Conservation (phyloP, 805 yeast species). For the Lipomyces mesembrius region DNA sequence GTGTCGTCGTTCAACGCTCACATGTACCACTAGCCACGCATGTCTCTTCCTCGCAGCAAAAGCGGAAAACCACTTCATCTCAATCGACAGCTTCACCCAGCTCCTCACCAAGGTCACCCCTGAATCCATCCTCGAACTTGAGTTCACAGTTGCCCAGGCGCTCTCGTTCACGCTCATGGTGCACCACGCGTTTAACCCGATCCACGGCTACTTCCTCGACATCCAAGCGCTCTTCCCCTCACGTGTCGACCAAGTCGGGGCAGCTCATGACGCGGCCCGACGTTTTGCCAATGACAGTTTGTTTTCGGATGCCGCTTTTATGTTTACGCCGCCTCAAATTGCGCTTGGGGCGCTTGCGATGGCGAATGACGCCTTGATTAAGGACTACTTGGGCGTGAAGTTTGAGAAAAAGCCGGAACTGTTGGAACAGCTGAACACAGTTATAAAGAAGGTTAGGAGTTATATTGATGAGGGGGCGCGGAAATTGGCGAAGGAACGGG, state of each 20-base stretch:
- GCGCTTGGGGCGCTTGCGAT: constrained; percentile 83
- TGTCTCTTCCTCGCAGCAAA: constrained; percentile 91
- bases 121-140: constrained; percentile 72
- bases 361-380: constrained; percentile 65
- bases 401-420: constrained; percentile 48
- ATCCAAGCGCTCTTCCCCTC: constrained; percentile 64
- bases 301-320: constrained; percentile 73
- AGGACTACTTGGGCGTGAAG: constrained; percentile 68
- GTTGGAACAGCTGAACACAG: constrained; percentile 35
- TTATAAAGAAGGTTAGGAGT: constrained; percentile 3
- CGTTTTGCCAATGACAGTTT: constrained; percentile 68
- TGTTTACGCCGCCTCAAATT: constrained; percentile 92
- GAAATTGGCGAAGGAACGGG: constrained; percentile 43
- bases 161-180: constrained; percentile 78
- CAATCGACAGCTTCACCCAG: constrained; percentile 77
- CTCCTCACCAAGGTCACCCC: constrained; percentile 71
- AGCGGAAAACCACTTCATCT: constrained; percentile 86
- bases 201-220: constrained; percentile 95
- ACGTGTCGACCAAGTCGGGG: constrained; percentile 46
- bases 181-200: constrained; percentile 85
- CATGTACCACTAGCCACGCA: constrained; percentile 50
- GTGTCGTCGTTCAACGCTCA: neutral
- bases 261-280: constrained; percentile 71
- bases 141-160: constrained; percentile 74
- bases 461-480: constrained; percentile 38